These are phyloP conservation scores for Mytilinidion resinicola DNA, from an alignment of 495 filamentous ascomycete species.

Conservation along the genomic window DNA sequence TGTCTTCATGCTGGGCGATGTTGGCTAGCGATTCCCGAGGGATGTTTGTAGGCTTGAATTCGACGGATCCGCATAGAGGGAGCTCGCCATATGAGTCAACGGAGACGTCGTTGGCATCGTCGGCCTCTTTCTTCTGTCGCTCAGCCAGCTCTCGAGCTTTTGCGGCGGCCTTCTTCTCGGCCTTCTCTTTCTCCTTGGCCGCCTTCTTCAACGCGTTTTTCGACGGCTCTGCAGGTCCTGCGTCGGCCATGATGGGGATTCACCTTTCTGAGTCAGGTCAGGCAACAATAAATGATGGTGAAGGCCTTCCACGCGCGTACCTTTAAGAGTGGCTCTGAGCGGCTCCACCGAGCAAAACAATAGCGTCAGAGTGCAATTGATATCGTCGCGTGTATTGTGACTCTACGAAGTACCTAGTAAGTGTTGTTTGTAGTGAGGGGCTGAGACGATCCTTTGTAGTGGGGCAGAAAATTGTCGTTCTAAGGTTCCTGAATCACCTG, in stretches of 20 bases:
- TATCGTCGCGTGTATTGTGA: too few relatives aligned
- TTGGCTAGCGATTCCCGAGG: conserved; percentile 25
- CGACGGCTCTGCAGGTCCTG: conserved; percentile 36
- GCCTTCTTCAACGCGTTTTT: conserved; percentile 64
- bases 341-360: too few relatives aligned
- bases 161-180: conserved; percentile 32
- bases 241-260: not conserved
- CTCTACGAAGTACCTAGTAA: too few relatives aligned
- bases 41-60: conserved; percentile 26
- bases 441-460: too few relatives aligned
- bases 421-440: too few relatives aligned
- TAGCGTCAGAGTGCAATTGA: too few relatives aligned
- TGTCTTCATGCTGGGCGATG: conserved; percentile 23
- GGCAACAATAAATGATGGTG: too few relatives aligned
- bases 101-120: conserved; percentile 37
- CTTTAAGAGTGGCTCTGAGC: too few relatives aligned
- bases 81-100: conserved; percentile 40
- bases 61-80: conserved; percentile 32
- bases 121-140: conserved; percentile 33
- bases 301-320: too few relatives aligned
- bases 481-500: too few relatives aligned
- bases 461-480: too few relatives aligned
- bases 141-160: conserved; percentile 33
- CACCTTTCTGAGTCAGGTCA: too few relatives aligned
- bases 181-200: conserved; percentile 61